Base-by-base conservation (phyloP, 352 stramenopile species). In the Pythium brachiatum region DNA sequence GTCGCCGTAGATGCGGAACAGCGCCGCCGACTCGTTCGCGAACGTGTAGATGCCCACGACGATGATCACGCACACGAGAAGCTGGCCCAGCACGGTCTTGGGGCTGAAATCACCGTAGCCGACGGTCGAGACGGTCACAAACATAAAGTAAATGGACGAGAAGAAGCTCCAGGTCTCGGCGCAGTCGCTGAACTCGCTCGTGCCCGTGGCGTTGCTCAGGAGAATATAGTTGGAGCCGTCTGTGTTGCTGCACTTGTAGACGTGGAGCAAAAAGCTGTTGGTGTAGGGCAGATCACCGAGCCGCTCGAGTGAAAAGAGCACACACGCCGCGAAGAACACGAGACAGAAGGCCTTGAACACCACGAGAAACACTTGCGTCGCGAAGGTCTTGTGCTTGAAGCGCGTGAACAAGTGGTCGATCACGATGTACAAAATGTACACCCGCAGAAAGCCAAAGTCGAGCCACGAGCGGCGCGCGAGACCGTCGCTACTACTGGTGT, bases 111-210 rank as follows among this genome's bases (percentile, higher is more conserved):
- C 87, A 2, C 87, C 87, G 52, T 95, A 95, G 0, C 87, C 87
- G 29, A 95, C 87, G 6, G 87, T 95, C 11, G 85, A 94, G 11
- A 93, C 85, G 3, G 87, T 95, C 52, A 95, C 87, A 46, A 95
- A 92, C 77, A 93, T 94, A 50, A 94, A 95, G 66, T 95, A 95
- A 47, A 95, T 89, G 34, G 85, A 89, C 48, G 83, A 88, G 48
- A 95, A 95, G 47, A 93, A 86, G 61, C 81, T 92, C 87, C 86
- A 94, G 1, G 83, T 89, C 67, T 95, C 87, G 9, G 69, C 60
- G 64, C 87, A 95, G 25, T 78, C 73, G 1, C 78, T 62, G 32
- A 79, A 90, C 34, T 73, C 72, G 4, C 62, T 63, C 0, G 79
- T 86, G 47, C 77, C 79, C 39, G 77, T 67, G 18, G 61, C 79